phyloP scores from a whole-genome alignment of 108 stramenopile species.

The Fragilaria radians region DNA sequence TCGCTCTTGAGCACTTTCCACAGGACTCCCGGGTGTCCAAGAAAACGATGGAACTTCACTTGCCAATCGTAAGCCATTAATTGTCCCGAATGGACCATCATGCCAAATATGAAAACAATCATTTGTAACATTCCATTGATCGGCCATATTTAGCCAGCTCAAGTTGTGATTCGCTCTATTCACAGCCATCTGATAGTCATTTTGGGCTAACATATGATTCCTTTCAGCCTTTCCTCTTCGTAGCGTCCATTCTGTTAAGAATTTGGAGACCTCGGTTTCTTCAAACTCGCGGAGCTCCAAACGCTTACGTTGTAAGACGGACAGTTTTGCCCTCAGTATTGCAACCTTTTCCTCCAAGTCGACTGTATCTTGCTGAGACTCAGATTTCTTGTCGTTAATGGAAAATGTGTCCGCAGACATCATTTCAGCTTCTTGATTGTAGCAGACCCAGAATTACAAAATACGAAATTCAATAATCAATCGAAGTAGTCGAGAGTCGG shows the following conservation, averaged over 20 bases:
- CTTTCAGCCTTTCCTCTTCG: background rate
- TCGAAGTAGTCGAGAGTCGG: too few relatives aligned
- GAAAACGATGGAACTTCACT: constrained; percentile 22
- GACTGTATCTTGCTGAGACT: background rate
- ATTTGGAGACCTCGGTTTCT: background rate
- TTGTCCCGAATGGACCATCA: constrained; percentile 73
- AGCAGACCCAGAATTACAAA: too few relatives aligned
- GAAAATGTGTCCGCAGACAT: too few relatives aligned
- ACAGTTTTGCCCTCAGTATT: background rate
- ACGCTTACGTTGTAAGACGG: background rate
- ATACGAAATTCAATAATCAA: too few relatives aligned
- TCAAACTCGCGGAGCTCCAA: background rate
- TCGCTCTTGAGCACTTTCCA: background rate
- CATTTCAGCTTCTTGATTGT: too few relatives aligned
- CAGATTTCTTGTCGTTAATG: too few relatives aligned
- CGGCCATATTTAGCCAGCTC: constrained; percentile 11
- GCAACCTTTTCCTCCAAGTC: background rate
- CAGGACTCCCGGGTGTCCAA: background rate
- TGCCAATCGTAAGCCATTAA: constrained; percentile 72
- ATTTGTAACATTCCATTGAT: constrained; percentile 57
- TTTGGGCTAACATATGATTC: constrained; percentile 1
- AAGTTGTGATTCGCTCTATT: background rate
- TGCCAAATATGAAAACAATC: constrained; percentile 83
- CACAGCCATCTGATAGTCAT: constrained; percentile 8
- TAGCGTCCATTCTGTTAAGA: background rate